Percentiles rank a stretch among this genome's conserved stretches.
Evolutionary conservation across 768 basidiomycete species (phyloP).

Genomic region (Collybia mongolica): DNA sequence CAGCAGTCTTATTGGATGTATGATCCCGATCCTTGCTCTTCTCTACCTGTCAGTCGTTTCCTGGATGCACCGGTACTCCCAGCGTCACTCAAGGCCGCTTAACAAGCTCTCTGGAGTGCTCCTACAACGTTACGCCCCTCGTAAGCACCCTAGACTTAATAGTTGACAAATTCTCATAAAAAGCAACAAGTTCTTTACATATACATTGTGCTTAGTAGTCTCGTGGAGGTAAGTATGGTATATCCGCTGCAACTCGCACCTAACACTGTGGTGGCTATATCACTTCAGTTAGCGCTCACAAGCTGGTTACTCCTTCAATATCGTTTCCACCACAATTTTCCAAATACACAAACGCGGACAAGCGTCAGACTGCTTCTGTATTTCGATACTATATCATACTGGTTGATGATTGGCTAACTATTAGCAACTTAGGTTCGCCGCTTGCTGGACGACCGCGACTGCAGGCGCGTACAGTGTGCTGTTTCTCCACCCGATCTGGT

Average conservation of each 20-base stretch:
- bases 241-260: not conserved
- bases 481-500: conserved; percentile 60
- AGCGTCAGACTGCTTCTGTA: conserved; percentile 51
- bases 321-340: conserved; percentile 49
- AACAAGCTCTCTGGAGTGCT: conserved; percentile 48
- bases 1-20: conserved; percentile 19
- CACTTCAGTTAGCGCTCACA: conserved; percentile 45
- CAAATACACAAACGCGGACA: conserved; percentile 40
- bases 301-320: conserved; percentile 63
- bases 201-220: conserved; percentile 46
- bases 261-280: not conserved
- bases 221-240: conserved; percentile 39
- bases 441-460: conserved; percentile 60
- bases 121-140: conserved; percentile 50
- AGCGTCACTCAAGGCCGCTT: conserved; percentile 42
- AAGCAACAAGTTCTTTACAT: conserved; percentile 49
- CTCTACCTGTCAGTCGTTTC: conserved; percentile 52
- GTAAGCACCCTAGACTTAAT: conserved; percentile 28
- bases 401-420: too few relatives aligned
- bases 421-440: conserved; percentile 41
- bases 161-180: conserved; percentile 4
- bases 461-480: conserved; percentile 53
- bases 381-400: conserved; percentile 11
- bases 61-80: conserved; percentile 46
- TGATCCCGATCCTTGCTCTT: conserved; percentile 23